Base-by-base conservation (phyloP, 768 basidiomycete genomes). In the Tricholoma terreum region DNA sequence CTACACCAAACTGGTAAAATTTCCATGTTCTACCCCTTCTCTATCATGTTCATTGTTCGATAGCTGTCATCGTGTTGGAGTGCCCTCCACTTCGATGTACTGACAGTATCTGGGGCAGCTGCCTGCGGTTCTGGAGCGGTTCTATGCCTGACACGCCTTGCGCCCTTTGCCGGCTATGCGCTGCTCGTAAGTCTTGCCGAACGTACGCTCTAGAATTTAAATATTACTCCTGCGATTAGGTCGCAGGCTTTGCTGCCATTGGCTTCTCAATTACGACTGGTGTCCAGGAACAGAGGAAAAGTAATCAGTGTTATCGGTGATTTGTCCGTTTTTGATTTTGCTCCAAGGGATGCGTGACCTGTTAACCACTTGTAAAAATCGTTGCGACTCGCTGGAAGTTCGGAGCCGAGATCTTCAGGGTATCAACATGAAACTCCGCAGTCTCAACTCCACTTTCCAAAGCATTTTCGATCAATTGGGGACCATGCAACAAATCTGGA, bases 401-500 rank as follows among this genome's bases (percentile, higher is more conserved):
- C 46, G 17, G 7, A 15, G 1, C 3, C 11, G 7, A 7, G 21
- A 49, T 46, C 34, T 55, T 17, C 9, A 35, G 17, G 54, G 34
- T 35, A 22, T 55, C 33, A 6, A 34, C 31, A 15, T 1, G 12
- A 19, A 49, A 8, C 17, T 55, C 3, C 14, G 27, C 15, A 14
- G 22, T 33, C 54, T 55, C 19, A 49, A 33, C 6, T 14, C 15
- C 15, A 36, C 10, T 17, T 55, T 55, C n/a, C 19, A 36, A 17
- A 48, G 21, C 34, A 33, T 55, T 19, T 21, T 35, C 31, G 38
- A 34, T 12, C 45, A 38, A 22, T 35, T 55, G 35, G 46, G 30
- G 24, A 49, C 46, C 10, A 55, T 55, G 43, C 43, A 55, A 15
- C 24, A 48, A 43, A 55, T 55, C 17, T 55, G 54, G 54, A 50